Base-by-base conservation (phyloP, 2,329 filamentous ascomycete genomes). In the Phyllosticta citribraziliensis region DNA sequence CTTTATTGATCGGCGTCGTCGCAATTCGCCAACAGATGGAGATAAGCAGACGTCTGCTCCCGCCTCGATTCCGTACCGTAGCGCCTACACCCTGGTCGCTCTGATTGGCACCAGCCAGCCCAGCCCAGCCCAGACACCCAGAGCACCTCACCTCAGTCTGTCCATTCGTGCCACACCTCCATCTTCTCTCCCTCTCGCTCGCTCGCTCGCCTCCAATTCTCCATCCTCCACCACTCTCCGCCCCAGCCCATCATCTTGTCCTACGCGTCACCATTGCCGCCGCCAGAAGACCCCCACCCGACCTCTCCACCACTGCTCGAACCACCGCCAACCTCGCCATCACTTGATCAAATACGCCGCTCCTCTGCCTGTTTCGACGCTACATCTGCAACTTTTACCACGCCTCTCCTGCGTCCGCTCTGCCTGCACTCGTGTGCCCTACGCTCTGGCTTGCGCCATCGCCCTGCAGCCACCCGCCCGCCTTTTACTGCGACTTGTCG, bases 401-500 rank as follows among this genome's bases (percentile, higher is more conserved):
- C 22, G 3, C 22, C 22, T 22, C 22, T 40, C 11, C 33, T 14
- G 33, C 33, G 4, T 40, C 33, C 12, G 5, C 33, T 40, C 33
- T 40, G 14, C 33, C 33, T 17, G 33, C 33, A 17, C 33, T 11
- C 5, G 11, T 40, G 33, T 40, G 33, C 33, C 33, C 33, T 40
- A 40, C 33, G 33, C 53, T 8, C 27, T 30, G 5, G 58, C 51
- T 56, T 52, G 58, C 58, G 58, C 58, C 58, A 53, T 56, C 54
- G 33, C 11, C 35, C 58, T 56, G 58, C 58, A 56, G 58, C 47
- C 58, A 61, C 47, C 58, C 58, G 58, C 52, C 51, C 35, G 35
- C 14, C 58, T 40, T 40, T 11, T 12, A 17, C 33, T 40, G 17
- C 33, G 5, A 40, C 40, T 47, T 52, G n/a, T n/a, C 54, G 20